Evolutionary conservation across 169 alveolate genomes (phyloP), one percentile per base, ranked within the genome.

Genomic region (Cryptosporidium canis): DNA sequence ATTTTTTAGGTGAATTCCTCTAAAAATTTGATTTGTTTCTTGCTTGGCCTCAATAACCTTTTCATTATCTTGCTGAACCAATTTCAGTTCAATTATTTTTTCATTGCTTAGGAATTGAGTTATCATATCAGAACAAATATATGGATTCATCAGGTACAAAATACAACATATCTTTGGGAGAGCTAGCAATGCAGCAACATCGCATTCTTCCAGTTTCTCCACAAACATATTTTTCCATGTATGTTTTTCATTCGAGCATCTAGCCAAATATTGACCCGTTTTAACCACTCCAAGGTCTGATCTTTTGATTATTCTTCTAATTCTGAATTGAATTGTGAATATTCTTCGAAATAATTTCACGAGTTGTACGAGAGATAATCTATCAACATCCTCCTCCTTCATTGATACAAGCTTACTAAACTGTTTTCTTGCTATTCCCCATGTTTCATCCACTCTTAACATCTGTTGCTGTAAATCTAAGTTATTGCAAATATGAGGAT

Each of bases 101-200:
- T 29, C 51, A 70, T 27, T 11, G 31, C 39, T 58, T 41, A 77
- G 51, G 43, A 77, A 77, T 35, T 58, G 71, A 41, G 18, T 77
- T 27, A 77, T 58, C 45, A 77, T 61, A 11, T 55, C 70, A 16
- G 87, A 77, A 14, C 64, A 58, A 21, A 39, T 27, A 24, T 33
- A 12, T 14, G 87, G 87, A 63, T 61, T 48, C 47, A 61, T 35
- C 33, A 77, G 39, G 35, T 33, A 77, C 24, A 77, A 58, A 39
- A 77, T 35, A 39, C 87, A 77, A 24, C 87, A 77, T 39, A 77
- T 56, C n/a, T 77, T 77, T 39, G 87, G 87, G 6, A 77, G 71
- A 14, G 87, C 44, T 41, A 77, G n/a, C 21, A 77, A 58, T 21
- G 87, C 87, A 21, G 27, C 66, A 1, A 77, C 72, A 41, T 77